A percentile compares a stretch with the other conserved stretches of the same genome.
phyloP scores from a whole-genome alignment of 2,329 filamentous ascomycete species.

The Neoarthrinium moseri region DNA sequence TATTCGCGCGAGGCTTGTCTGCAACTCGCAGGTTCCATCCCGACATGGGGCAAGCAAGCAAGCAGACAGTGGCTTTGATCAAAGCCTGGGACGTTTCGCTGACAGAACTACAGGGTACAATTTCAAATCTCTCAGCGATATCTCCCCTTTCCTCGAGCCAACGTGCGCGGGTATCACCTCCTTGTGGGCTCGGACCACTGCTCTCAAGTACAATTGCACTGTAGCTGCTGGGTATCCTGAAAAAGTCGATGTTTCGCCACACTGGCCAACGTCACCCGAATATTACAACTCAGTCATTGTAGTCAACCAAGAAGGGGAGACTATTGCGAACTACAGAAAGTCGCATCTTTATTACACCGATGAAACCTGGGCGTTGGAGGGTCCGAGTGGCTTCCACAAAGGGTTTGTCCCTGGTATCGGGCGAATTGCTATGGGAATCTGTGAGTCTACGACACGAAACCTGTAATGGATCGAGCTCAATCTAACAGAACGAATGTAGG shows the following conservation, averaged over 20 bases:
- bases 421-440: constrained; percentile 57
- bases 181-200: constrained; percentile 68
- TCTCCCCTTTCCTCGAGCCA: constrained; percentile 67
- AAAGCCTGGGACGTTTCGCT: no score
- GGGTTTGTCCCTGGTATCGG: constrained; percentile 47
- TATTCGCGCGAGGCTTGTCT: no score
- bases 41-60: no score
- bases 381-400: constrained; percentile 47
- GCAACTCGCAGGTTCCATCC: no score
- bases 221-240: constrained; percentile 77
- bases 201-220: constrained; percentile 63
- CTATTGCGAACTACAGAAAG: constrained; percentile 60
- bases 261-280: constrained; percentile 46
- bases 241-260: constrained; percentile 48
- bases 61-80: no score
- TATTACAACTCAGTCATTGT: constrained; percentile 49
- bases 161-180: constrained; percentile 65
- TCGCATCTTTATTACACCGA: constrained; percentile 58
- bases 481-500: constrained; percentile 25
- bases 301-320: constrained; percentile 59
- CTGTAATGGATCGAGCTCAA: no score
- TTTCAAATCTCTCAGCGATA: constrained; percentile 67
- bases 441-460: constrained; percentile 44
- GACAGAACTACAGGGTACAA: constrained; percentile 62
- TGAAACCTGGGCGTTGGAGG: constrained; percentile 61